Evolutionary conservation across 2,329 filamentous ascomycete genomes (phyloP), one percentile per base, ranked within the genome.

Genomic region (Macrophomina tecta): DNA sequence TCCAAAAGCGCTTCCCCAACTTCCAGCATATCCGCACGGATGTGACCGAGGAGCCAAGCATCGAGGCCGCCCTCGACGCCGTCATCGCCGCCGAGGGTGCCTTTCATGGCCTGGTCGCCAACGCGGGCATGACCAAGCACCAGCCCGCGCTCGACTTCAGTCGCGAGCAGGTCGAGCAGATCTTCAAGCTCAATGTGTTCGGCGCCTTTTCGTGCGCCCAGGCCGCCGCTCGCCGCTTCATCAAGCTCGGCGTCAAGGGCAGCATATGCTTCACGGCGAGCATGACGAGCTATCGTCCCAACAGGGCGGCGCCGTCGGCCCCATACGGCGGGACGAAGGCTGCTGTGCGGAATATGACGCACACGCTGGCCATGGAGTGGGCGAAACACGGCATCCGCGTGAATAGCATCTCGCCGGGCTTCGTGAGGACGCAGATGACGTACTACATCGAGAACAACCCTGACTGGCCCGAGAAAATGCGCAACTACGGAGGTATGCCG

Each of bases 401-500:
- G 58, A 77, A 77, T 69, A 72, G 70, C 42, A 72, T 77, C 55
- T 73, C 70, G 52, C 74, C 75, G 9, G 75, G 75, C 9, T 75
- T 74, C 52, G 75, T 76, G n/a, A 71, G 69, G 65, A 76, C 74
- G 6, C 77, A 76, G 3, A 83, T 83, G 81, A 83, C 81, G 2
- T 83, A 84, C 71, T 84, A 80, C 72, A 80, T 85, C 4, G 81
- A 83, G 23, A 77, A 79, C 60, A 79, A 82, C 60, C 78, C 80
- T 0, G 84, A 85, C 68, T 85, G 82, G 82, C 80, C 84, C 56
- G 73, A 82, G 68, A 83, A 86, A 75, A 78, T 85, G 70, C 81
- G 84, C 73, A 85, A 85, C 70, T 86, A 86, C 70, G 83, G 84
- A 8, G 84, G 83, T 1, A 84, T 86, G 76, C 82, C 83, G 3